phyloP scores from a whole-genome alignment of 371 early-diverging fungal genomes.

The Apophysomyces variabilis region DNA sequence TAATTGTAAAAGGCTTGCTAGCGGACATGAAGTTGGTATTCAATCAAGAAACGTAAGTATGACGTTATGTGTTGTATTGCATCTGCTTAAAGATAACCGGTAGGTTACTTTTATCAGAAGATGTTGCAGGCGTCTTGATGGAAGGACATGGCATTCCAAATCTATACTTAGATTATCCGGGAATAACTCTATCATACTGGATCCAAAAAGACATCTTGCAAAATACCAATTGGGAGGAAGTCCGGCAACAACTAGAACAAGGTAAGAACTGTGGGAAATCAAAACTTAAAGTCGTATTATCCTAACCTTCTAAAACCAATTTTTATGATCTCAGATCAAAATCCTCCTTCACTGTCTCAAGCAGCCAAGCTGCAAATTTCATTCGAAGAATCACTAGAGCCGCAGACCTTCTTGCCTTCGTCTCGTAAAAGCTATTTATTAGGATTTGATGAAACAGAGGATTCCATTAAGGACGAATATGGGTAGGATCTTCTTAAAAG shows the following conservation, averaged over 20 bases:
- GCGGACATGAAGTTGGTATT: constrained; percentile 97
- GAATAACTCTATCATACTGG: constrained; percentile 62
- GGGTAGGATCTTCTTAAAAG: constrained; percentile 17
- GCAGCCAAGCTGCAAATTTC: constrained; percentile 35
- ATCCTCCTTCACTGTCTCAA: constrained; percentile 17
- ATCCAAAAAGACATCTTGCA: constrained; percentile 38
- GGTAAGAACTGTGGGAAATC: constrained; percentile 24
- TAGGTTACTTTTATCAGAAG: constrained; percentile 31
- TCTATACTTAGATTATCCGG: constrained; percentile 55
- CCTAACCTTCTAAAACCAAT: too few species aligned
- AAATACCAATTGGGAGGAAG: constrained; percentile 46
- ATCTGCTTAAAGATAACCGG: neutral
- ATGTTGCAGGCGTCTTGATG: constrained; percentile 45
- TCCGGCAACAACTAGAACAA: constrained; percentile 37
- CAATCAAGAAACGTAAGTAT: constrained; percentile 42
- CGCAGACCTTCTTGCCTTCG: constrained; percentile 32
- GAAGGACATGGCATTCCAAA: constrained; percentile 64
- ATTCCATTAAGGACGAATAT: constrained; percentile 24
- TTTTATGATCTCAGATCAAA: constrained; percentile 13
- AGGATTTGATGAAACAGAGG: constrained; percentile 38
- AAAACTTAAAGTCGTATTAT: neutral
- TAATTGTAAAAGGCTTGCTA: constrained; percentile 52
- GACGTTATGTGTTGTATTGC: constrained; percentile 1
- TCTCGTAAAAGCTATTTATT: constrained; percentile 31
- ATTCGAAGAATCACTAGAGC: constrained; percentile 41